Conservation (phyloP, 768 basidiomycete genomes). For the Leccinum sublutescens region DNA sequence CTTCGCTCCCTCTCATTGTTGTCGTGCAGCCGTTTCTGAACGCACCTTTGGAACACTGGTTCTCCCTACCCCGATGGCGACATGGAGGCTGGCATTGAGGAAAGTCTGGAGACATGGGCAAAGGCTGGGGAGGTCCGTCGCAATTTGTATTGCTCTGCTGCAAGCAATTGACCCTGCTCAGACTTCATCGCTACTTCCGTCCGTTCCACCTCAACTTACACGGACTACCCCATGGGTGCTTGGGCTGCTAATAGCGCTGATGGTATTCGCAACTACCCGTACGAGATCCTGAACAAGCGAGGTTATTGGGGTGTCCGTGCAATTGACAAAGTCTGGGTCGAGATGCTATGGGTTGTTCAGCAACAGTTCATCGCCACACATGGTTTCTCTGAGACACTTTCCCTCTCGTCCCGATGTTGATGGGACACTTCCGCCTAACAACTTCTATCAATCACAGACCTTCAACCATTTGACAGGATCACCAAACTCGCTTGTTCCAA, state of each 20-base stretch:
- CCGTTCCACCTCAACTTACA: slow-evolving; percentile 68
- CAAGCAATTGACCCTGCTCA: slow-evolving; percentile 11
- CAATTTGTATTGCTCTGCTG: not conserved
- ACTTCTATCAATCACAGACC: slow-evolving; percentile 59
- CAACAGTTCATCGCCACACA: slow-evolving; percentile 77
- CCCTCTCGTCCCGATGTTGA: slow-evolving; percentile 70
- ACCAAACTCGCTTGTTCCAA: slow-evolving; percentile 63
- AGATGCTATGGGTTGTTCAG: slow-evolving; percentile 81
- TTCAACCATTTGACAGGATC: slow-evolving; percentile 31
- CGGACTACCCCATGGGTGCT: slow-evolving; percentile 87
- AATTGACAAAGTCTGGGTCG: slow-evolving; percentile 94
- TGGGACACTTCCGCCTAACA: slow-evolving; percentile 61
- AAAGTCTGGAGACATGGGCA: slow-evolving; percentile 96
- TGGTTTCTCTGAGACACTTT: slow-evolving; percentile 74
- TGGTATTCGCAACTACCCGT: slow-evolving; percentile 88
- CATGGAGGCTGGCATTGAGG: slow-evolving; percentile 95
- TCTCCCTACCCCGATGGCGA: slow-evolving; percentile 93
- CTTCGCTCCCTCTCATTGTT: not conserved
- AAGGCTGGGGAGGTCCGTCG: slow-evolving; percentile 83
- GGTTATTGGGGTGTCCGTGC: slow-evolving; percentile 84
- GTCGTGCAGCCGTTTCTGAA: slow-evolving; percentile 65
- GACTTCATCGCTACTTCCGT: slow-evolving; percentile 89
- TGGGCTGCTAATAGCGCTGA: slow-evolving; percentile 81
- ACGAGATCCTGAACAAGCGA: slow-evolving; percentile 91
- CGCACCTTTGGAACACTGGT: slow-evolving; percentile 95